Conservation (phyloP, 225 moss, liverwort and hornwort species). For the Polytrichum commune region DNA sequence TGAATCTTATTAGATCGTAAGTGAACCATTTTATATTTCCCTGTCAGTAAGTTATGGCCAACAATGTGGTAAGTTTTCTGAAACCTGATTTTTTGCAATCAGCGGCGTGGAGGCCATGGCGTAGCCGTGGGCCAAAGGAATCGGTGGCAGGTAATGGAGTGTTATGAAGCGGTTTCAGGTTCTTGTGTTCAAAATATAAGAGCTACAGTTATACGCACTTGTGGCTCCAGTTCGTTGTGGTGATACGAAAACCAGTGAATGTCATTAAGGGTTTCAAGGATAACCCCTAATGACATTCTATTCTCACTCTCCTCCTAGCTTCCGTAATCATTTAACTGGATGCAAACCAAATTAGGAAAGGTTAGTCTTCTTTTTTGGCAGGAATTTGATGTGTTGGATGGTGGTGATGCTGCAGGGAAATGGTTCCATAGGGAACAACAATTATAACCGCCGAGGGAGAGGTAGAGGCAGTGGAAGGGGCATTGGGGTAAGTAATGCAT, state of each 20-base stretch:
- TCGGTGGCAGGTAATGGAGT: slow-evolving; percentile 59
- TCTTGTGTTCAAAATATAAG: too few species aligned
- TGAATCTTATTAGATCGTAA: too few species aligned
- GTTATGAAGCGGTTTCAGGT: neutral
- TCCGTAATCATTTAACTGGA: too few species aligned
- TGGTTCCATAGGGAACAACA: slow-evolving; percentile 60
- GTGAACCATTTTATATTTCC: too few species aligned
- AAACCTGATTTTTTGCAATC: slow-evolving; percentile 23
- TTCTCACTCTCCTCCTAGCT: too few species aligned
- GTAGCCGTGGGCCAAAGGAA: slow-evolving; percentile 51
- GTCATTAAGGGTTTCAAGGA: neutral
- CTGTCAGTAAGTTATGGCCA: neutral
- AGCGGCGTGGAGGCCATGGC: slow-evolving; percentile 60
- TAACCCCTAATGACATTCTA: too few species aligned
- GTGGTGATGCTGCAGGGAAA: slow-evolving; percentile 64
- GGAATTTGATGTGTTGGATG: neutral
- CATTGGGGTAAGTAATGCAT: slow-evolving; percentile 59
- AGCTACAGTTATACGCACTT: too few species aligned
- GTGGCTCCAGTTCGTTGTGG: too few species aligned
- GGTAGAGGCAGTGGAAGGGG: slow-evolving; percentile 87
- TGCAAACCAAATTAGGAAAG: too few species aligned
- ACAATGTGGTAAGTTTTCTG: slow-evolving; percentile 10
- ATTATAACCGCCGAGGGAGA: slow-evolving; percentile 83
- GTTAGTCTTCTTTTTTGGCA: neutral
- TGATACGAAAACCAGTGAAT: too few species aligned